A percentile compares a stretch with the other conserved stretches of the same genome.
These are phyloP conservation scores for Oryza australiensis DNA, from an alignment of 176 grass and related monocot genomes.

Conservation along the genomic window DNA sequence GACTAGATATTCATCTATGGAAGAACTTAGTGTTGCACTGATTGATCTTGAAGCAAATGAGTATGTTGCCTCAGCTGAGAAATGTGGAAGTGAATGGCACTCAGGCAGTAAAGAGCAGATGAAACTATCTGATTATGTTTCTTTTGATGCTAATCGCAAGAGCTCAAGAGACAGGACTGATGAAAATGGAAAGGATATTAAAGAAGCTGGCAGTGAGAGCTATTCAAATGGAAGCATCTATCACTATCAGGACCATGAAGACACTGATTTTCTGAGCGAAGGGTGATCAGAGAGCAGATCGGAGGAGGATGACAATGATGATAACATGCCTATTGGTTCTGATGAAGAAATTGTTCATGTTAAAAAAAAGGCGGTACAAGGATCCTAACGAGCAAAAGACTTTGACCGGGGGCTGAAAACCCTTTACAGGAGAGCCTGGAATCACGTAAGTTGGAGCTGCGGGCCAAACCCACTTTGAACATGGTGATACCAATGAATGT, in stretches of 20 bases:
- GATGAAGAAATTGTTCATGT: constrained; percentile 68
- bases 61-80: constrained; percentile 30
- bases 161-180: constrained; percentile 36
- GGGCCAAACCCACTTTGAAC: constrained; percentile 50
- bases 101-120: constrained; percentile 25
- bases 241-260: constrained; percentile 40
- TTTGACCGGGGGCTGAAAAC: constrained; percentile 72
- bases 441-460: constrained; percentile 61
- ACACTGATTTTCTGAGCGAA: constrained; percentile 49
- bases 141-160: constrained; percentile 38
- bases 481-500: constrained; percentile 82
- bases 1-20: constrained; percentile 61
- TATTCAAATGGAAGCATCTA: constrained; percentile 51
- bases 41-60: constrained; percentile 75
- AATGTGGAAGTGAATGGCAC: constrained; percentile 20
- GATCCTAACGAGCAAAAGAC: constrained; percentile 73
- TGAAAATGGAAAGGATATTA: constrained; percentile 41
- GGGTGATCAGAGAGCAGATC: constrained; percentile 51
- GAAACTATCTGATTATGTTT: constrained; percentile 30
- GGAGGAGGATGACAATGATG: constrained; percentile 41
- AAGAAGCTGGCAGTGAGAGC: constrained; percentile 53
- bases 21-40: constrained; percentile 64
- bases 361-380: constrained; percentile 50
- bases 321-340: constrained; percentile 41
- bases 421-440: constrained; percentile 80